These are phyloP conservation scores for Monoraphidium neglectum DNA, from an alignment of 139 green algal species.

Conservation along the genomic window DNA sequence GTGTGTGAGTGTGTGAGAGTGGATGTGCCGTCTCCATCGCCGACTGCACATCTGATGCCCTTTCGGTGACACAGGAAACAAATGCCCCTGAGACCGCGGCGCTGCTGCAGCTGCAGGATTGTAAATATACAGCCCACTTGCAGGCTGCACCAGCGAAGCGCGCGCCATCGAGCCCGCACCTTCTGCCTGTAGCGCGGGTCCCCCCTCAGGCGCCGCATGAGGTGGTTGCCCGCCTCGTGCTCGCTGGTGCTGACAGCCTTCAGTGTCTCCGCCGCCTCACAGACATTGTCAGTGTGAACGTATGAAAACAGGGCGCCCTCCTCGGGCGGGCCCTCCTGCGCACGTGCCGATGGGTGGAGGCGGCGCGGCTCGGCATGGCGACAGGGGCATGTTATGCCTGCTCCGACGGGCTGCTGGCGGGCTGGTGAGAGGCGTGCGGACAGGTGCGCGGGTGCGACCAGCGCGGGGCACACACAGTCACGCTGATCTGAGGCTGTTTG, in stretches of 20 bases:
- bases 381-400: not conserved
- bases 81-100: no score
- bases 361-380: not conserved
- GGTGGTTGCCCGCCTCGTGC: slow-evolving; percentile 34
- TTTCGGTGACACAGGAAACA: no score
- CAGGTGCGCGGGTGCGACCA: not conserved
- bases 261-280: slow-evolving; percentile 45
- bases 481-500: not conserved
- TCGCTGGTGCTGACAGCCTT: slow-evolving; percentile 40
- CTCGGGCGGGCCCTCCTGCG: slow-evolving; percentile 1
- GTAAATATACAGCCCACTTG: not conserved
- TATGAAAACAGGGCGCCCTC: slow-evolving; percentile 57
- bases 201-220: slow-evolving; percentile 14
- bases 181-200: slow-evolving; percentile 27
- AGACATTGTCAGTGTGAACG: slow-evolving; percentile 58
- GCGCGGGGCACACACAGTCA: no score
- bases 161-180: not conserved
- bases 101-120: not conserved
- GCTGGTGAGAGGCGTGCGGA: not conserved
- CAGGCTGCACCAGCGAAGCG: not conserved
- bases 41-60: no score
- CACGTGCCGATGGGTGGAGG: not conserved
- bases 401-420: not conserved
- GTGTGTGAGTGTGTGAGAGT: not conserved
- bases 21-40: no score